These are phyloP conservation scores for Aspergillus sclerotioniger DNA, from an alignment of 495 filamentous ascomycete species.

Conservation along the genomic window DNA sequence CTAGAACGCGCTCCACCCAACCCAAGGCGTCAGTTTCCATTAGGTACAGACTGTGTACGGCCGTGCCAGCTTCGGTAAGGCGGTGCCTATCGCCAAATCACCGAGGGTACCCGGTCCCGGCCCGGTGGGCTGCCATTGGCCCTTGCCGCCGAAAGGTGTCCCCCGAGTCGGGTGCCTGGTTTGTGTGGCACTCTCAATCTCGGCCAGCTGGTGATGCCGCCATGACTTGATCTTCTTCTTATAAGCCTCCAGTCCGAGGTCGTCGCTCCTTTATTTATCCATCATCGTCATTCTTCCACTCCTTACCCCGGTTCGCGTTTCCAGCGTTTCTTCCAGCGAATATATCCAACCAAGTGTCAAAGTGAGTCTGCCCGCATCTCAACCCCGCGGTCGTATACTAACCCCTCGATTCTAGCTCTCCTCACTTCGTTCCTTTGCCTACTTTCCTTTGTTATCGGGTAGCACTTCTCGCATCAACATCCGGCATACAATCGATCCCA, in stretches of 20 bases:
- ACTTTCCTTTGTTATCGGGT: constrained; percentile 2
- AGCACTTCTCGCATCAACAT: not conserved
- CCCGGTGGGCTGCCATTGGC: constrained; percentile 19
- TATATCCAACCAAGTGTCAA: not conserved
- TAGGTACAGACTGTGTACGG: constrained; percentile 6
- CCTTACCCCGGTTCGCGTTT: constrained; percentile 3
- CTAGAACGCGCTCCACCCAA: constrained; percentile 14
- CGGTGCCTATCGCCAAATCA: constrained; percentile 5
- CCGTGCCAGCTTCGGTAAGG: constrained; percentile 7
- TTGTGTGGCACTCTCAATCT: constrained; percentile 4
- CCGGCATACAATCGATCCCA: not conserved
- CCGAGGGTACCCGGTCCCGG: constrained; percentile 18
- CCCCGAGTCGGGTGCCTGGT: not conserved
- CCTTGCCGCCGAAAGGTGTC: constrained; percentile 7
- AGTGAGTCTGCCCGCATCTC: not conserved
- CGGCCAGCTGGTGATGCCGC: not conserved
- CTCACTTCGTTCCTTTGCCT: not conserved
- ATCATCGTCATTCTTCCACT: not conserved
- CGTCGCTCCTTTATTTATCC: not conserved
- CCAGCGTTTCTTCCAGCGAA: constrained; percentile 3
- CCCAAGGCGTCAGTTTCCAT: constrained; percentile 13
- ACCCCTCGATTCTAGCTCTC: not conserved
- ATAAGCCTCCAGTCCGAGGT: not conserved
- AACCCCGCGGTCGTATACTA: not conserved
- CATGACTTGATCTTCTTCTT: constrained; percentile 2